These are phyloP conservation scores for Phytophthora nicotianae DNA, from an alignment of 352 stramenopile genomes.

Conservation along the genomic window DNA sequence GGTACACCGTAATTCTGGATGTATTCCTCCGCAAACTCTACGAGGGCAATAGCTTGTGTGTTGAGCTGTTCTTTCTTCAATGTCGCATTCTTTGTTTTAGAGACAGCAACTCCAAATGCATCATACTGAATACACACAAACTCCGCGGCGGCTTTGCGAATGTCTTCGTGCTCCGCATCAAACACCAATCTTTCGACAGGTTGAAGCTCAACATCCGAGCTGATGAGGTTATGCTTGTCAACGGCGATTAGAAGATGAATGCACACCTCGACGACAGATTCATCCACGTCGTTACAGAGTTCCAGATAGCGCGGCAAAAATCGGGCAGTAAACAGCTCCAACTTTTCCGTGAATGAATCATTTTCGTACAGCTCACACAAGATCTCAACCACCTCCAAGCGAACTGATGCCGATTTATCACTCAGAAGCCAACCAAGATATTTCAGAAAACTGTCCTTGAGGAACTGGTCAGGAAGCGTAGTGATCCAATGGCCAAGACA, in stretches of 20 bases:
- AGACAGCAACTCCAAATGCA: constrained; percentile 81
- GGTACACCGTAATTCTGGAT: constrained; percentile 72
- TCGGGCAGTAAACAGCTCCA: constrained; percentile 81
- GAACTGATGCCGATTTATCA: constrained; percentile 89
- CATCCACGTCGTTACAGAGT: constrained; percentile 82
- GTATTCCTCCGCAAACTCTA: constrained; percentile 91
- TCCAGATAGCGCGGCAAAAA: constrained; percentile 83
- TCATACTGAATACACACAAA: constrained; percentile 91
- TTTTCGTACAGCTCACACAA: constrained; percentile 87
- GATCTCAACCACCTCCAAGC: constrained; percentile 81
- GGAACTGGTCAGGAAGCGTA: constrained; percentile 88
- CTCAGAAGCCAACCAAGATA: constrained; percentile 96
- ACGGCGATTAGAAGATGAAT: constrained; percentile 82
- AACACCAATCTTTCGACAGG: constrained; percentile 86
- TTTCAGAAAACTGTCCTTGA: constrained; percentile 95
- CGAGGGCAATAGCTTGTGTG: constrained; percentile 86
- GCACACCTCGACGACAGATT: constrained; percentile 67
- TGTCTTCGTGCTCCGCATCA: constrained; percentile 65
- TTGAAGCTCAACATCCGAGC: constrained; percentile 74
- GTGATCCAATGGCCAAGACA: constrained; percentile 87
- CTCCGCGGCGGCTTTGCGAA: constrained; percentile 81
- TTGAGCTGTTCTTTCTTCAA: constrained; percentile 86
- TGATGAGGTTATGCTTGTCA: constrained; percentile 85
- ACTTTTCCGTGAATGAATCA: constrained; percentile 59
- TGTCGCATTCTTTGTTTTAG: constrained; percentile 55